A percentile compares a stretch with the other conserved stretches of the same genome.
Evolutionary conservation across 495 filamentous ascomycete genomes (phyloP).

Genomic region (Hyaloscypha hepaticicola): DNA sequence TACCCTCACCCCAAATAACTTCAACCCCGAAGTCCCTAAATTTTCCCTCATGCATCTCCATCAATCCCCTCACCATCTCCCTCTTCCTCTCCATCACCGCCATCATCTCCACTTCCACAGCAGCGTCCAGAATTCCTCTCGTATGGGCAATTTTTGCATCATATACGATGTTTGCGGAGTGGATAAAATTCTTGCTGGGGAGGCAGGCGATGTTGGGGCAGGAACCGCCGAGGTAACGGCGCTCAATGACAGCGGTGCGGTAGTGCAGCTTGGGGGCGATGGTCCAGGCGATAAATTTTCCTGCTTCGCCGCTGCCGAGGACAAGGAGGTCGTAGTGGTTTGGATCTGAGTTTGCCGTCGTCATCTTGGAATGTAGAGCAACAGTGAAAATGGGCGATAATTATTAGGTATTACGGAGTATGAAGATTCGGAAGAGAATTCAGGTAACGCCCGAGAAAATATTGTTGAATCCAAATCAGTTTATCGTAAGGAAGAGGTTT

Average conservation of each 20-base stretch:
- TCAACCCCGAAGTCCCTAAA: conserved; percentile 1
- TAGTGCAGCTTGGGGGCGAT: background rate
- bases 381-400: too few relatives aligned
- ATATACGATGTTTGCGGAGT: background rate
- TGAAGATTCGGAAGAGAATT: too few relatives aligned
- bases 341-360: background rate
- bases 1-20: conserved; percentile 2
- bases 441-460: too few relatives aligned
- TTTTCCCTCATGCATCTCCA: background rate
- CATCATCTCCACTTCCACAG: background rate
- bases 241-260: conserved; percentile 4
- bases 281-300: conserved; percentile 4
- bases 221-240: conserved; percentile 6
- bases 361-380: background rate
- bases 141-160: background rate
- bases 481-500: too few relatives aligned
- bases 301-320: conserved; percentile 8
- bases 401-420: too few relatives aligned
- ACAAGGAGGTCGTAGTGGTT: conserved; percentile 7
- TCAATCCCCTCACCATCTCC: conserved; percentile 5
- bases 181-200: conserved; percentile 3
- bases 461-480: too few relatives aligned
- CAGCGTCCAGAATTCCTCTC: background rate
- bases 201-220: conserved; percentile 10
- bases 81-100: conserved; percentile 1